Percentiles rank a stretch among this genome's conserved stretches.
These are phyloP conservation scores for Neurospora sp. DNA, from an alignment of 495 filamentous ascomycete genomes.

Conservation along the genomic window DNA sequence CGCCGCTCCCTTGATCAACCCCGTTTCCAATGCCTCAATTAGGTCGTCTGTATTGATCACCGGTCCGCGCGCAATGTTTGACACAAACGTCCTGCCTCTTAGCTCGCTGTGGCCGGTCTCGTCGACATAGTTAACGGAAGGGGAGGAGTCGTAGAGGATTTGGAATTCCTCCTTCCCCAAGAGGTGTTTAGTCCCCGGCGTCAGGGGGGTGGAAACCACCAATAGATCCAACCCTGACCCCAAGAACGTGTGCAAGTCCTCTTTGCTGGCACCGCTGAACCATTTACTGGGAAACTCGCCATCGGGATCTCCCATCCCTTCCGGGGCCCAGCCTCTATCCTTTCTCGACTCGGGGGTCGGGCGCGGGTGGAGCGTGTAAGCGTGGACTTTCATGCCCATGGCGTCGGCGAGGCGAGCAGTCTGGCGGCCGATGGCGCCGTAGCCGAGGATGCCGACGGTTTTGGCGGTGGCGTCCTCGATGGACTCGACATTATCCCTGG, in stretches of 20 bases:
- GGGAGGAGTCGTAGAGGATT: conserved; percentile 33
- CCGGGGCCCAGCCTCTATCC: conserved; percentile 61
- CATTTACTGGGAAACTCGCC: conserved; percentile 62
- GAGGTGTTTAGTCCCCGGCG: conserved; percentile 54
- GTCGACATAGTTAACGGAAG: neutral
- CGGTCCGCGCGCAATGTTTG: conserved; percentile 66
- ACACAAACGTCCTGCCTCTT: conserved; percentile 53
- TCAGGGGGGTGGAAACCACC: conserved; percentile 65
- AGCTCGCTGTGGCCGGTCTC: neutral
- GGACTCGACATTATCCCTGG: conserved; percentile 17
- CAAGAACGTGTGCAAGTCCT: conserved; percentile 56
- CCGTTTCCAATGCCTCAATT: conserved; percentile 49
- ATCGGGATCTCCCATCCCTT: conserved; percentile 67
- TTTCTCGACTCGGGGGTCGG: conserved; percentile 42
- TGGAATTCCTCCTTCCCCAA: conserved; percentile 56
- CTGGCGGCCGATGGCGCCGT: conserved; percentile 57
- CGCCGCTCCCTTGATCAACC: conserved; percentile 56
- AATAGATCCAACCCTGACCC: conserved; percentile 62
- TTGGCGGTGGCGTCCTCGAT: conserved; percentile 36
- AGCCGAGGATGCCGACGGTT: conserved; percentile 35
- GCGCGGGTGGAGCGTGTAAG: conserved; percentile 69
- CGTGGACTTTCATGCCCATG: conserved; percentile 72
- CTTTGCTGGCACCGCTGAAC: conserved; percentile 57
- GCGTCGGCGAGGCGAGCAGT: conserved; percentile 60
- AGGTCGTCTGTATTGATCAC: conserved; percentile 62